Conservation (phyloP, 208 protist species). For the Zelonia costaricensis region DNA sequence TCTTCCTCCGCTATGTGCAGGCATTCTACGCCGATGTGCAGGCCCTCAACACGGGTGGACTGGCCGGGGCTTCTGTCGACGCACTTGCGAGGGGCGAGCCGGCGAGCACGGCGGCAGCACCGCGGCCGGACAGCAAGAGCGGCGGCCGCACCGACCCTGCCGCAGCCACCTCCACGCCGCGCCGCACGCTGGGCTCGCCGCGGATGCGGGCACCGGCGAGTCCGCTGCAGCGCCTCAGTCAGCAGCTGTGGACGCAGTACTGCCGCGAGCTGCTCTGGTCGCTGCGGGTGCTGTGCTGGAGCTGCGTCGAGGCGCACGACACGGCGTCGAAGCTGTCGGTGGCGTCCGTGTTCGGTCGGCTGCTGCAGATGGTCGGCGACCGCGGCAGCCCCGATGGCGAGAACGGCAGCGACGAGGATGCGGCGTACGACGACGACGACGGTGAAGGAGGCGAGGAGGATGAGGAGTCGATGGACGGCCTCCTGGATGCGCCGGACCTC, state of each 20-base stretch:
- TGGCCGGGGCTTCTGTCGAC: background rate
- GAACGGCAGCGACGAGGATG: constrained; percentile 1
- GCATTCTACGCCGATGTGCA: constrained; percentile 41
- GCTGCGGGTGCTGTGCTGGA: constrained; percentile 55
- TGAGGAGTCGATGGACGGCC: background rate
- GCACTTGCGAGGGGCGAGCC: background rate
- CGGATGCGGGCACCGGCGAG: background rate
- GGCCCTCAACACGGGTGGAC: constrained; percentile 1
- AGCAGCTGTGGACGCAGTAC: constrained; percentile 45
- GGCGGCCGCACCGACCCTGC: background rate
- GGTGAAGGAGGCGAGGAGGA: constrained; percentile 8
- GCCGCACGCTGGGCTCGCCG: constrained; percentile 5
- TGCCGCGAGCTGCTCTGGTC: constrained; percentile 53
- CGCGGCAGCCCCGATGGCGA: too few species aligned
- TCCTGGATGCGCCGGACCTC: background rate
- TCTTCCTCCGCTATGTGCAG: constrained; percentile 68
- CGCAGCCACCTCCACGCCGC: too few species aligned
- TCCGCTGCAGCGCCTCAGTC: constrained; percentile 20
- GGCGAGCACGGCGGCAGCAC: background rate
- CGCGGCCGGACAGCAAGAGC: background rate
- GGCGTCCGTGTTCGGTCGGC: constrained; percentile 53
- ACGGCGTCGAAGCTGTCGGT: constrained; percentile 56
- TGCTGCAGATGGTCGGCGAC: constrained; percentile 43
- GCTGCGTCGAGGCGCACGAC: constrained; percentile 47
- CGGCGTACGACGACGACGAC: constrained; percentile 11